Base-by-base conservation (phyloP, 805 yeast genomes). In the Cyberlindnera lachancei region DNA sequence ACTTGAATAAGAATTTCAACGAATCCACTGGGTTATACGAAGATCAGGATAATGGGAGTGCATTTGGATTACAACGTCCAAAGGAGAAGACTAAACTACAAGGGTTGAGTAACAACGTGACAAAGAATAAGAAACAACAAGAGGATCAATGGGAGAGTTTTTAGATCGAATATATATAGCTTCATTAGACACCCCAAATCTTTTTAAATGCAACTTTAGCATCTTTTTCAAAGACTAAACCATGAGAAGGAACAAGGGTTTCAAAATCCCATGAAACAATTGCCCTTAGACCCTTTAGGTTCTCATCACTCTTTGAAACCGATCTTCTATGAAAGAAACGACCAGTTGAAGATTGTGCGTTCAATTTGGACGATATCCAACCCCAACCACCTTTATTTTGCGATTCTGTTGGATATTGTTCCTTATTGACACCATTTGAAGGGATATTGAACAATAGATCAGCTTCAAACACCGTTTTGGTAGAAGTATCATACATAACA, bases 121-220 rank as follows among this genome's bases (percentile, higher is more conserved):
- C 59, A 45, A 61, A 64, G 30, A 14, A 7, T 17, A 56, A 61
- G 36, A 63, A 64, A 15, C 56, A 64, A 36, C 68, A 66, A 17
- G 77, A 72, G 22, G 83, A 76, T 42, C 70, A 71, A 35, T 79
- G 87, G 86, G 85, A 79, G 52, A 75, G 70, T 31, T 79, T 79
- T 53, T 79, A 35, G 14, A 8, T 17, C 7, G 12, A 14, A 30
- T 15, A 31, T 16, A 27, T 20, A 23, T 16, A 33, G 6, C 5
- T 7, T 16, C 15, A 4, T 8, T 27, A 17, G 22, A 12, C n/a
- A n/a, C n/a, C n/a, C n/a, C n/a, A 47, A 4, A 38, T 34, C 27
- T 35, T 65, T 27, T 38, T 34, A 23, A 23, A 49, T 7, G 34
- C 41, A 5, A 38, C 37, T 29, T 54, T 52, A 12, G 57, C 71